These are phyloP conservation scores for Fusarium oxysporum DNA, from an alignment of 2,329 filamentous ascomycete genomes.

Conservation along the genomic window DNA sequence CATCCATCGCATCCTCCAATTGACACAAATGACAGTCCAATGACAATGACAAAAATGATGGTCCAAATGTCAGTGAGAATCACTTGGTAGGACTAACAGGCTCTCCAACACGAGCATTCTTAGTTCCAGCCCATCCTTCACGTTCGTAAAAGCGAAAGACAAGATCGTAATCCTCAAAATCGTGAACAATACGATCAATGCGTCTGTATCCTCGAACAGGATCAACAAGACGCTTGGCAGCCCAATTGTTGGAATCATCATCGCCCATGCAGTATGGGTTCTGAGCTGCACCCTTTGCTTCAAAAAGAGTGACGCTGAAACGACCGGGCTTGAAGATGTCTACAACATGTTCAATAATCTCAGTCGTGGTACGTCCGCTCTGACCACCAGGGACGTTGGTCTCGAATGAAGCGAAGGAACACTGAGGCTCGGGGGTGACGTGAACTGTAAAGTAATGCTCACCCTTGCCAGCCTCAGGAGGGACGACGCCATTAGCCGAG, in stretches of 20 bases:
- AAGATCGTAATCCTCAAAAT: constrained; percentile 96
- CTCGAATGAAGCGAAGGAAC: constrained; percentile 98
- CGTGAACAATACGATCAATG: constrained; percentile 94
- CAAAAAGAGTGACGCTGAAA: constrained; percentile 96
- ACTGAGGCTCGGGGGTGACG: constrained; percentile 95
- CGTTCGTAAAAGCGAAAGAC: constrained; percentile 97
- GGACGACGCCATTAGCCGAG: constrained; percentile 95
- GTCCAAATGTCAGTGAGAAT: neutral
- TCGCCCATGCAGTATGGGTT: constrained; percentile 55
- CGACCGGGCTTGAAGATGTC: constrained; percentile 97
- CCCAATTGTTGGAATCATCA: constrained; percentile 52
- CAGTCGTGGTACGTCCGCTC: constrained; percentile 86
- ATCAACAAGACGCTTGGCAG: constrained; percentile 72
- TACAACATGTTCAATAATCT: constrained; percentile 94
- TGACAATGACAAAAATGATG: neutral
- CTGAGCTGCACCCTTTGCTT: constrained; percentile 76
- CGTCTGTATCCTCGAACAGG: constrained; percentile 86
- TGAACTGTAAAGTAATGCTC: constrained; percentile 98
- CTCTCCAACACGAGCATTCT: constrained; percentile 66
- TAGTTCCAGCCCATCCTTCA: constrained; percentile 76
- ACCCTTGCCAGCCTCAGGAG: constrained; percentile 69
- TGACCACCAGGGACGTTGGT: constrained; percentile 95
- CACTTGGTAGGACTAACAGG: constrained; percentile 48
- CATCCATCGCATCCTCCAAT: neutral
- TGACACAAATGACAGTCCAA: neutral